A percentile compares a stretch with the other conserved stretches of the same genome.
These are phyloP conservation scores for Fagopyrum homotropicum DNA, from an alignment of 148 eudicot genomes.

Conservation along the genomic window DNA sequence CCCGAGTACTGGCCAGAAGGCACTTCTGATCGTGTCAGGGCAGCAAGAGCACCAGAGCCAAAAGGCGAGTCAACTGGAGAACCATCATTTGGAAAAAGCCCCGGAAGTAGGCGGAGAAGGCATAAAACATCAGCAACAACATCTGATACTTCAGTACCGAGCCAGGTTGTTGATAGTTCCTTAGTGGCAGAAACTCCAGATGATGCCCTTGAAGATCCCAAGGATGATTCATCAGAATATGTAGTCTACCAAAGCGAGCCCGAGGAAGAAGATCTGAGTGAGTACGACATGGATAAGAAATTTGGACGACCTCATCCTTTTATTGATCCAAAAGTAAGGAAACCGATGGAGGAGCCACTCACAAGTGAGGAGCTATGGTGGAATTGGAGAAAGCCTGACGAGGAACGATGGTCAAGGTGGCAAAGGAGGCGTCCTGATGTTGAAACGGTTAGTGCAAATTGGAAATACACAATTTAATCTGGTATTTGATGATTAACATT, in stretches of 20 bases:
- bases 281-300: conserved; percentile 73
- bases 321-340: conserved; percentile 68
- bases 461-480: not conserved
- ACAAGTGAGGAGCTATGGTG: conserved; percentile 97
- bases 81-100: conserved; percentile 77
- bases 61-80: conserved; percentile 54
- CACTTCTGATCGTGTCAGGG: conserved; percentile 76
- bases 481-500: not conserved
- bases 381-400: conserved; percentile 96
- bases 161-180: conserved; percentile 30
- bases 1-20: conserved; percentile 98
- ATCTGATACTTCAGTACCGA: conserved; percentile 39
- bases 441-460: conserved; percentile 77
- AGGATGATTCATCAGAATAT: conserved; percentile 53
- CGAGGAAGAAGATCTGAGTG: conserved; percentile 54
- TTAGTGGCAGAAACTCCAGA: conserved; percentile 37
- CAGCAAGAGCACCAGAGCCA: conserved; percentile 88
- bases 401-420: conserved; percentile 95
- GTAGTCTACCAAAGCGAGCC: conserved; percentile 68
- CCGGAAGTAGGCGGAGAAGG: conserved; percentile 84
- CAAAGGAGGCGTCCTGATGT: conserved; percentile 89
- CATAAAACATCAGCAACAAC: conserved; percentile 45
- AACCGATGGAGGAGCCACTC: conserved; percentile 58
- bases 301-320: conserved; percentile 85
- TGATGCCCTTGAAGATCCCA: conserved; percentile 52